Base-by-base conservation (phyloP, 768 basidiomycete species). In the Auriscalpium orientale region DNA sequence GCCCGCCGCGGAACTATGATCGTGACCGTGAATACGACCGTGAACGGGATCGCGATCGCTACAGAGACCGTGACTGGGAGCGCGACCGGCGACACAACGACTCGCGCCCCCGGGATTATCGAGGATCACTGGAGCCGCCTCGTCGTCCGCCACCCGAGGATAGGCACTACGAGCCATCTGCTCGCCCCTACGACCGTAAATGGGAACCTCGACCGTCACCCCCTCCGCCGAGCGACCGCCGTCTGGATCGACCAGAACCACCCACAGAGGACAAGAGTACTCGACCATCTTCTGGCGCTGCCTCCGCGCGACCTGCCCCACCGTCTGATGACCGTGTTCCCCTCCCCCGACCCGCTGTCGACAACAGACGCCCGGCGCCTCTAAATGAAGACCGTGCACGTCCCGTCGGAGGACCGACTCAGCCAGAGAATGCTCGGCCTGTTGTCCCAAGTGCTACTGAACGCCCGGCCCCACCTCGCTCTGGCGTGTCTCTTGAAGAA, bases 111-210 rank as follows among this genome's bases (percentile, higher is more conserved):
- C 72, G 70, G 18, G 74, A 70, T 58, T 76, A 73, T 58, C 46
- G 76, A 72, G 58, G 74, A 67, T 55, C 71, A 66, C 64, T 69
- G 65, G 58, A 72, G 61, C 63, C 74, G 58, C 44, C 52, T 20
- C 74, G 76, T 16, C 67, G 76, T 46, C 75, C 74, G 21, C 76
- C 74, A 22, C 72, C 74, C 50, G 78, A 79, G 49, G 71, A 73
- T 50, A 73, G 79, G 28, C 77, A 79, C 47, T 79, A 76, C 57
- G 77, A 80, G 18, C 70, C 76, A 8, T 28, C 40, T 13, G 15
- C 50, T 28, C 43, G 51, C 12, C 37, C 38, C 57, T 54, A 51
- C 37, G 60, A 56, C n/a, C 56, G 58, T 40, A 50, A 56, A 46
- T 46, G 46, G 60, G 44, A 58, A 53, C 51, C 51, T 13, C 56